phyloP scores from a whole-genome alignment of 1,284 basidiomycete genomes.

The Fomitopsis pinicola region DNA sequence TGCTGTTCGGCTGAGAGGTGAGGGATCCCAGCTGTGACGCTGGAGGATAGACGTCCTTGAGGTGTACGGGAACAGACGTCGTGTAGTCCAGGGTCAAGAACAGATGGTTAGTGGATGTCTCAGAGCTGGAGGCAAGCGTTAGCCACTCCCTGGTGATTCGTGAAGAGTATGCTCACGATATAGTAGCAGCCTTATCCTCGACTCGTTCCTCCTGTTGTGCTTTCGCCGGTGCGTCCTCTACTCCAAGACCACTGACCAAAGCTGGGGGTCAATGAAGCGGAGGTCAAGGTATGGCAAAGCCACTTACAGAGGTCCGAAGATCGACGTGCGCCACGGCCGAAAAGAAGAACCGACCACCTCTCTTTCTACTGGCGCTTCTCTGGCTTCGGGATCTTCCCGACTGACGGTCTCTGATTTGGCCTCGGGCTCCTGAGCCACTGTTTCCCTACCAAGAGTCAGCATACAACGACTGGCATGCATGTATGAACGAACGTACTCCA shows the following conservation, averaged over 20 bases:
- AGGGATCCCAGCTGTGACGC: slow-evolving; percentile 13
- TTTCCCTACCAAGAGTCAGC: background rate
- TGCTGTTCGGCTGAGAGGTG: slow-evolving; percentile 5
- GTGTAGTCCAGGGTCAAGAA: slow-evolving; percentile 18
- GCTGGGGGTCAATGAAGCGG: background rate
- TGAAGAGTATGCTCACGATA: background rate
- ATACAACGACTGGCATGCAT: background rate
- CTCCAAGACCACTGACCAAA: slow-evolving; percentile 6
- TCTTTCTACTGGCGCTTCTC: too few species aligned
- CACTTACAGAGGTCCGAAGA: slow-evolving; percentile 33
- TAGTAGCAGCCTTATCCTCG: background rate
- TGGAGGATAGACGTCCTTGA: slow-evolving; percentile 21
- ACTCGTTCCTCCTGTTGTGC: background rate
- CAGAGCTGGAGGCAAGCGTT: background rate
- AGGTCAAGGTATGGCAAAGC: background rate
- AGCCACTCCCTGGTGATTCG: background rate
- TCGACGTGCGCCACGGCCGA: slow-evolving; percentile 21
- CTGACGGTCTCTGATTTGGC: background rate
- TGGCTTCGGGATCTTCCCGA: too few species aligned
- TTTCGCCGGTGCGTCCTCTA: background rate
- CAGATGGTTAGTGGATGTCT: slow-evolving; percentile 1
- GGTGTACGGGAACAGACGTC: slow-evolving; percentile 15
- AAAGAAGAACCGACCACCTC: background rate
- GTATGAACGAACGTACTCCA: background rate
- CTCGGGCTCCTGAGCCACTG: background rate